Evolutionary conservation across 2,329 filamentous ascomycete species (phyloP).

Genomic region (Parastagonospora nodorum): DNA sequence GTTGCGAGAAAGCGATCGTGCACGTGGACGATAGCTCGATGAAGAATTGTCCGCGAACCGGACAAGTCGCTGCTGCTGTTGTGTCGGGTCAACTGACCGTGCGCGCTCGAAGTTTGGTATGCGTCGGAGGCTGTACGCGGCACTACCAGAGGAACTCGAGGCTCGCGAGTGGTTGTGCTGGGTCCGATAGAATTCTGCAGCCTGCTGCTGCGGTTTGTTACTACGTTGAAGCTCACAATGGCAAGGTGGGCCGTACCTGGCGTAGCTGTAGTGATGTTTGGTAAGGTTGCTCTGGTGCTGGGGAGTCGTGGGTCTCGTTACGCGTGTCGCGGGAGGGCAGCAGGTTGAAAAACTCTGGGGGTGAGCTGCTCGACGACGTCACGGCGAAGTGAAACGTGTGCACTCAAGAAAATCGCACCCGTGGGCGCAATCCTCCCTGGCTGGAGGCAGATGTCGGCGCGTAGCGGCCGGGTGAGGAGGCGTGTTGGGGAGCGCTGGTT

Average conservation of each 20-base stretch:
- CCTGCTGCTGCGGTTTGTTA: slow-evolving; percentile 33
- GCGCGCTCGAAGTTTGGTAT: slow-evolving; percentile 56
- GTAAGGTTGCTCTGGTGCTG: slow-evolving; percentile 37
- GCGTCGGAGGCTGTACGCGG: slow-evolving; percentile 57
- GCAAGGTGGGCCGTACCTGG: slow-evolving; percentile 27
- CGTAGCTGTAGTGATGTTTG: slow-evolving; percentile 49
- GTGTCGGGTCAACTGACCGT: slow-evolving; percentile 52
- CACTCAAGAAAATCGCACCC: slow-evolving; percentile 18
- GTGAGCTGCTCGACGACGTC: slow-evolving; percentile 27
- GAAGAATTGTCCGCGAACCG: slow-evolving; percentile 38
- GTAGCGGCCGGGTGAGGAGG: slow-evolving; percentile 10
- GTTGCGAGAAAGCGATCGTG: slow-evolving; percentile 30
- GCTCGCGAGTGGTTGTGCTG: slow-evolving; percentile 51
- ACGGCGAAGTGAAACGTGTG: slow-evolving; percentile 22
- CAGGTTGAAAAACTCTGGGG: slow-evolving; percentile 35
- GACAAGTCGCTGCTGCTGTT: slow-evolving; percentile 38
- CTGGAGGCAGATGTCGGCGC: slow-evolving; percentile 18
- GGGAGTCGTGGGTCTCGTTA: slow-evolving; percentile 47
- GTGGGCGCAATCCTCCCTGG: slow-evolving; percentile 27
- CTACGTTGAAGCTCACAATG: neutral
- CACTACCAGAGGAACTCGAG: slow-evolving; percentile 59
- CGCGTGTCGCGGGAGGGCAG: slow-evolving; percentile 23
- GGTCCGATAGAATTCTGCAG: slow-evolving; percentile 40
- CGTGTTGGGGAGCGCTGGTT: slow-evolving; percentile 21
- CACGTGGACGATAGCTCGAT: slow-evolving; percentile 37